These are phyloP conservation scores for Xylaria sp. DNA, from an alignment of 2,329 filamentous ascomycete species.

Conservation along the genomic window DNA sequence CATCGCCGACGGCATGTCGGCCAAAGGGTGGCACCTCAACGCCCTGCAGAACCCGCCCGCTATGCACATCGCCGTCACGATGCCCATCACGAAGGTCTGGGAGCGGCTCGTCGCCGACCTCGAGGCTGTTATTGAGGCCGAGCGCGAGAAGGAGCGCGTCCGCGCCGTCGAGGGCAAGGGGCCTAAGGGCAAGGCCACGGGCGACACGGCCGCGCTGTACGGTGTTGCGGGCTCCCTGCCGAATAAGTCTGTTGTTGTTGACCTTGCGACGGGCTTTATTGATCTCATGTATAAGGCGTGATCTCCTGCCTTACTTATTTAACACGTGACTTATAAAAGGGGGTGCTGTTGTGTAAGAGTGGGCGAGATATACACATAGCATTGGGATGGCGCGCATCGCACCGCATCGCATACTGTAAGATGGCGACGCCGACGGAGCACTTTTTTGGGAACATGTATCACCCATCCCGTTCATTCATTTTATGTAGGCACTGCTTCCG, in stretches of 20 bases:
- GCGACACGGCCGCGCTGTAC: slow-evolving; percentile 89
- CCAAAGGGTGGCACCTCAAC: slow-evolving; percentile 94
- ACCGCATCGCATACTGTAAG: background rate
- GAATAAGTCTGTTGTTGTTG: slow-evolving; percentile 94
- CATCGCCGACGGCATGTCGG: slow-evolving; percentile 87
- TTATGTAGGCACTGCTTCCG: background rate
- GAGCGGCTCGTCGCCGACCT: slow-evolving; percentile 82
- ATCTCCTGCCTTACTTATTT: background rate
- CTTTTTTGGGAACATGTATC: background rate
- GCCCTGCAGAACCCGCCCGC: slow-evolving; percentile 91
- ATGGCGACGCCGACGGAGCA: background rate
- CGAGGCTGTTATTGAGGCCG: slow-evolving; percentile 72
- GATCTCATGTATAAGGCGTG: slow-evolving; percentile 92
- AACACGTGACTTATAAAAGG: background rate
- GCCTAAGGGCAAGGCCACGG: slow-evolving; percentile 72
- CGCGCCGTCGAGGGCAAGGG: slow-evolving; percentile 75
- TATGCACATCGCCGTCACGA: slow-evolving; percentile 92
- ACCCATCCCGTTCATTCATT: slow-evolving; percentile 15
- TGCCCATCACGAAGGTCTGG: slow-evolving; percentile 84
- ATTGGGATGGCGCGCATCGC: background rate
- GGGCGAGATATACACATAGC: slow-evolving; percentile 5
- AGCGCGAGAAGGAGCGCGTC: slow-evolving; percentile 84
- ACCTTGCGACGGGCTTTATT: slow-evolving; percentile 89
- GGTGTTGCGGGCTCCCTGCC: slow-evolving; percentile 94
- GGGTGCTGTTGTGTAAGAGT: background rate